Conservation (phyloP, 805 yeast species). For the Metschnikowia picachoensis region DNA sequence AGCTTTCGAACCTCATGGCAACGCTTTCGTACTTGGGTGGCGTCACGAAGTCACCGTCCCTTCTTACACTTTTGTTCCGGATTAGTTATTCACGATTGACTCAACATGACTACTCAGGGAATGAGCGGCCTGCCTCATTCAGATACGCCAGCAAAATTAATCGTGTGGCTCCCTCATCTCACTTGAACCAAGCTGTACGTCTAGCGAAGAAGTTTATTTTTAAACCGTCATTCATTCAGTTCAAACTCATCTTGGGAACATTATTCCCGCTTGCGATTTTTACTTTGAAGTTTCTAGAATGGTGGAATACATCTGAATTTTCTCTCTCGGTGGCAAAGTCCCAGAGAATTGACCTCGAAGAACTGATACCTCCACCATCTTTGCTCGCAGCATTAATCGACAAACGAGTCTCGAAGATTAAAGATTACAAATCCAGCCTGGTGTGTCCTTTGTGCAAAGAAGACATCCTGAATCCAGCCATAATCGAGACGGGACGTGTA, state of each 20-base stretch:
- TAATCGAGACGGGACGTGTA: slow-evolving; percentile 87
- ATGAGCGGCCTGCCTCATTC: slow-evolving; percentile 21
- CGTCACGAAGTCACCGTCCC: slow-evolving; percentile 54
- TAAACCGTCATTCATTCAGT: slow-evolving; percentile 30
- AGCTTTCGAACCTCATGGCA: slow-evolving; percentile 50
- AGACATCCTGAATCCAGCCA: slow-evolving; percentile 70
- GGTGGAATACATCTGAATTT: slow-evolving; percentile 86
- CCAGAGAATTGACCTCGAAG: slow-evolving; percentile 43
- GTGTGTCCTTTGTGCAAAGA: slow-evolving; percentile 70
- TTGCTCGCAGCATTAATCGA: slow-evolving; percentile 18
- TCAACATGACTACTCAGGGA: slow-evolving; percentile 44
- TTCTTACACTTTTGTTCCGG: slow-evolving; percentile 57
- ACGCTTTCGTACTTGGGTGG: slow-evolving; percentile 69
- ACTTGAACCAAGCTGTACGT: slow-evolving; percentile 31
- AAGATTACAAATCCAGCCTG: slow-evolving; percentile 28
- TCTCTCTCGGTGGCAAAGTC: slow-evolving; percentile 53
- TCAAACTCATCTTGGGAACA: slow-evolving; percentile 40
- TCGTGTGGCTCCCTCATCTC: slow-evolving; percentile 40
- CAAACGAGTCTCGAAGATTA: slow-evolving; percentile 9
- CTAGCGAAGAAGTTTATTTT: slow-evolving; percentile 20
- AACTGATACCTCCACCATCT: slow-evolving; percentile 47
- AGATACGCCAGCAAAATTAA: slow-evolving; percentile 12
- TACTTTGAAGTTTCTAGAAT: slow-evolving; percentile 76
- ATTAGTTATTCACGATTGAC: slow-evolving; percentile 65
- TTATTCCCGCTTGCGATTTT: slow-evolving; percentile 81